Evolutionary conservation across 2,329 filamentous ascomycete genomes (phyloP).

Genomic region (Fusarium miscanthi): DNA sequence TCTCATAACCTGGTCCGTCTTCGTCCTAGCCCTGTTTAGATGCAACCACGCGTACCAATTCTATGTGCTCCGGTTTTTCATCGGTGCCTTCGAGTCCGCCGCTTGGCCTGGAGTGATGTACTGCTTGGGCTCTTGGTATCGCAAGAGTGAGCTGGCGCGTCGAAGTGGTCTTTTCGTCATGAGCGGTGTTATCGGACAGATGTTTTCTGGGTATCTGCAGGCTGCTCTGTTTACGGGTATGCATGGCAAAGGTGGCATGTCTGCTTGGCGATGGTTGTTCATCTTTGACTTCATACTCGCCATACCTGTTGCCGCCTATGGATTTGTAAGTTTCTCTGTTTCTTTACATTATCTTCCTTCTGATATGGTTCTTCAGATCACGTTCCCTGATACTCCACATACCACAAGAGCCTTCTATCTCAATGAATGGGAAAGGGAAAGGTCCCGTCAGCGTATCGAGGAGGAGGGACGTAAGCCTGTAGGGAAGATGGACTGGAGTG

Average conservation of each 20-base stretch:
- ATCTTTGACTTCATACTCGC: slow-evolving; percentile 53
- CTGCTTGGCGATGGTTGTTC: slow-evolving; percentile 54
- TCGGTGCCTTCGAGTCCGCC: slow-evolving; percentile 65
- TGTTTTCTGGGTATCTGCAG: slow-evolving; percentile 53
- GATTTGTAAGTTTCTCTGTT: slow-evolving; percentile 15
- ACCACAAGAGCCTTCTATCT: slow-evolving; percentile 56
- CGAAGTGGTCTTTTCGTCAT: slow-evolving; percentile 68
- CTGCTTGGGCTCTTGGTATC: slow-evolving; percentile 69
- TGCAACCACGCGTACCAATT: slow-evolving; percentile 52
- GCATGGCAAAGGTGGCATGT: slow-evolving; percentile 49
- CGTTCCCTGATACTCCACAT: slow-evolving; percentile 57
- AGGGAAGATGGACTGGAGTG: slow-evolving; percentile 49
- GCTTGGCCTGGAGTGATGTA: slow-evolving; percentile 66
- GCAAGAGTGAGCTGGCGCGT: slow-evolving; percentile 66
- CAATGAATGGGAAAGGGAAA: slow-evolving; percentile 67
- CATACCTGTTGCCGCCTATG: slow-evolving; percentile 49
- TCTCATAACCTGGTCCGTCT: slow-evolving; percentile 52
- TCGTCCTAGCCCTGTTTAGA: slow-evolving; percentile 54
- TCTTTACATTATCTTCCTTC: no score
- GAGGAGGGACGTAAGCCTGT: slow-evolving; percentile 57
- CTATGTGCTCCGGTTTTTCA: slow-evolving; percentile 63
- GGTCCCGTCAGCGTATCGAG: slow-evolving; percentile 76
- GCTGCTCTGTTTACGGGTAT: slow-evolving; percentile 49
- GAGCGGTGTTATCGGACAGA: slow-evolving; percentile 61
- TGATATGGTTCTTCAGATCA: slow-evolving; percentile 34